Percentiles rank a stretch among this genome's conserved stretches.
Evolutionary conservation across 768 basidiomycete species (phyloP).

Genomic region (Boletus subcaerulescens): DNA sequence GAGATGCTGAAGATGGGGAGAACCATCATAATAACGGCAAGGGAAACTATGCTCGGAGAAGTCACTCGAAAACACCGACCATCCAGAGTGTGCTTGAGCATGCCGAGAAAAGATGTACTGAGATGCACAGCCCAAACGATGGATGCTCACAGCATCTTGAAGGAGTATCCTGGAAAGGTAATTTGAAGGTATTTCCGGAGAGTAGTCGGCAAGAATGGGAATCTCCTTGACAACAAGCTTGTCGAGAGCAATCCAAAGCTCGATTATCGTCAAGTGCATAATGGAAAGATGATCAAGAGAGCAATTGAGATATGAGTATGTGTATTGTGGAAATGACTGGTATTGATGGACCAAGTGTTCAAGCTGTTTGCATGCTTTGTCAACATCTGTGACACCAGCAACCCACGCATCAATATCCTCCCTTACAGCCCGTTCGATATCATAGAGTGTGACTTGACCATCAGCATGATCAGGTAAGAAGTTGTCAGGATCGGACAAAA

Average conservation of each 20-base stretch:
- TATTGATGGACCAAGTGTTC: background rate
- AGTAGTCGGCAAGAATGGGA: background rate
- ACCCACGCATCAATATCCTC: too few relatives aligned
- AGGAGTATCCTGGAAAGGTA: background rate
- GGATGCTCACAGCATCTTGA: background rate
- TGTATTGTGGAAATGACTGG: too few relatives aligned
- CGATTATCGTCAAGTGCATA: background rate
- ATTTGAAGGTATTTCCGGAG: background rate
- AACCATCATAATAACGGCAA: background rate
- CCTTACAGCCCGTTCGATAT: too few relatives aligned
- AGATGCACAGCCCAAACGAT: background rate
- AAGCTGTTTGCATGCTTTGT: background rate
- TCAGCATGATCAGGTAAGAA: too few relatives aligned
- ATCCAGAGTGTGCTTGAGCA: background rate
- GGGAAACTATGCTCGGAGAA: background rate
- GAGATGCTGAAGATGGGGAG: background rate
- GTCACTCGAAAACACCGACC: background rate
- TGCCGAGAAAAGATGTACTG: background rate
- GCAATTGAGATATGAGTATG: background rate
- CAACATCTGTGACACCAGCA: background rate
- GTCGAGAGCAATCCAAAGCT: background rate
- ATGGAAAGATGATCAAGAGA: background rate
- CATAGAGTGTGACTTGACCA: too few relatives aligned
- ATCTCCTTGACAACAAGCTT: background rate
- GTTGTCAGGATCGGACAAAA: background rate